Evolutionary conservation across 75 land plant species (phyloP), one percentile per base, ranked within the genome.

Genomic region (Selaginella moellendorffii): DNA sequence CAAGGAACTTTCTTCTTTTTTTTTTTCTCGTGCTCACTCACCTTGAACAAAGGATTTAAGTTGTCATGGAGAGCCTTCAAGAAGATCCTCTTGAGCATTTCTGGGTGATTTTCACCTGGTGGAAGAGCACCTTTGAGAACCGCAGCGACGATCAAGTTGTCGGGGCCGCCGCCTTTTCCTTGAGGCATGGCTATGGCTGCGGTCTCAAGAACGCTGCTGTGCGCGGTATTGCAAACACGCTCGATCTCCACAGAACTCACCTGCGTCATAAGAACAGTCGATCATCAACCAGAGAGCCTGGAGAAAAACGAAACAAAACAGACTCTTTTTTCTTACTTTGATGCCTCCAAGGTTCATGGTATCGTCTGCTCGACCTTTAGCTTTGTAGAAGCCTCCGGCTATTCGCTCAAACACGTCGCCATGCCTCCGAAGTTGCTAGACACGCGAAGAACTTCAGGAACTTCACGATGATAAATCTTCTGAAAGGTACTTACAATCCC

Each of bases 271-370:
- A 59, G 25, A 26, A 5, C 26, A 42, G 9, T 9, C 30, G 28
- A 65, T 24, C 21, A 21, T 20, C 29, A 65, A 21, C 20, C 9
- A 30, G 24, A 12, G 52, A 29, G 46, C 27, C 52, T 31, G 53
- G 28, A 22, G 26, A 54, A 24, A 24, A 54, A 26, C 54, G 60
- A 36, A 52, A 51, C 42, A 69, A 0, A 65, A 61, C 27, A 25
- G 26, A 28, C 24, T 54, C 17, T 26, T 52, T 14, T 30, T 25
- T 53, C 20, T 29, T 74, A 87, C 97, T 83, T 91, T 87, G 29
- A 91, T 91, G 31, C 97, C 97, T 23, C 97, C 88, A 63, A 91
- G 93, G 69, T 91, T 91, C 97, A 91, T 87, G 30, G 97, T 87
- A 67, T 91, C 97, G 72, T 91, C 97, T 73, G 80, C 74, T 26